Base-by-base conservation (phyloP, 2,329 filamentous ascomycete genomes). In the Aspergillus hortae region DNA sequence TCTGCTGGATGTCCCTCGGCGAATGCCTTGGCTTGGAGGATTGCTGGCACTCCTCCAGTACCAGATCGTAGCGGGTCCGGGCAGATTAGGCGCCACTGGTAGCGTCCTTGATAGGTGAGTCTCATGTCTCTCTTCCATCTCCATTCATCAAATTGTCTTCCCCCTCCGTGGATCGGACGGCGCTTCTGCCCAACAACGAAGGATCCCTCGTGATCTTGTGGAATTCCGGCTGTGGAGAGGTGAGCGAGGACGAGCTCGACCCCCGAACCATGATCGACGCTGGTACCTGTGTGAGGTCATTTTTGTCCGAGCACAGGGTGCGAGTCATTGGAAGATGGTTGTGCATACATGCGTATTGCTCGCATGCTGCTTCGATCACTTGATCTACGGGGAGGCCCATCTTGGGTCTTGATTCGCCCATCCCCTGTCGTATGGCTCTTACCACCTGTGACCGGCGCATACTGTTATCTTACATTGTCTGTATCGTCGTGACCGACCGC, bases 21-120 rank as follows among this genome's bases (percentile, higher is more conserved):
- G 90, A 71, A 95, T 96, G 90, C 92, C 92, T 57, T 97, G 92
- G 92, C 80, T 96, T 51, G 80, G 80, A 66, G 90, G 90, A 67
- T 76, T 83, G 61, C 70, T 94, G 54, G 88, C 88, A 52, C 81
- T 96, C 71, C 70, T 87, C 60, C 90, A 94, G 73, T 86, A 88
- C 78, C 79, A 84, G 60, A 80, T 85, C 64, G 74, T 92, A 65
- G 77, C 79, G 64, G 90, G 91, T 21, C 89, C 89, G 58, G 89
- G 90, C 64, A 82, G 75, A 73, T 72, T 95, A 58, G 90, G 88
- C 67, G 80, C 82, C 64, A 83, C 87, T 25, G 82, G 95, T 70
- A 86, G 90, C 58, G 80, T 85, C 70, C 77, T 96, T 73, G 92
- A 97, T 78, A 95, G 90, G 92, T 97, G 85, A 87, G 90, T 80